These are phyloP conservation scores for Trichoderma sp. DNA, from an alignment of 2,329 filamentous ascomycete genomes.

Conservation along the genomic window DNA sequence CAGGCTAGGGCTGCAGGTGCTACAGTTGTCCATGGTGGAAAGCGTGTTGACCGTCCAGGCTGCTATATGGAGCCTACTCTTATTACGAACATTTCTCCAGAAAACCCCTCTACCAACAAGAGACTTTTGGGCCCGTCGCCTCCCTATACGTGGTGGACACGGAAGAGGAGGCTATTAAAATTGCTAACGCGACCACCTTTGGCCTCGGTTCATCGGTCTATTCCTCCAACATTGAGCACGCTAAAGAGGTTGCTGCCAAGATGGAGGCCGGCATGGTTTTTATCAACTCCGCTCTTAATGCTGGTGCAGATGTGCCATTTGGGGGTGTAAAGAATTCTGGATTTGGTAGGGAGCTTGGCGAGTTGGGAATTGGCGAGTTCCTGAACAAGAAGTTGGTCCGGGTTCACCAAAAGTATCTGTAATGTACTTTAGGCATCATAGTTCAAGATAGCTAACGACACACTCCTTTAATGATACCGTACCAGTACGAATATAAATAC, in stretches of 20 bases:
- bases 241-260: slow-evolving; percentile 45
- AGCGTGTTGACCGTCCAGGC: slow-evolving; percentile 29
- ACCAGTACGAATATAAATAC: no score
- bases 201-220: slow-evolving; percentile 58
- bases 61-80: slow-evolving; percentile 34
- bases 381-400: slow-evolving; percentile 10
- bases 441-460: no score
- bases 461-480: no score
- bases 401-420: neutral
- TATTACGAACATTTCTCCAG: neutral
- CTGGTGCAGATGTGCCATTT: slow-evolving; percentile 32
- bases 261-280: slow-evolving; percentile 55
- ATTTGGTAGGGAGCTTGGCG: neutral
- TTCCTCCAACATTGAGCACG: slow-evolving; percentile 50
- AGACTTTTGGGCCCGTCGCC: slow-evolving; percentile 34
- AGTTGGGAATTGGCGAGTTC: slow-evolving; percentile 4
- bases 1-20: slow-evolving; percentile 63
- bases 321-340: slow-evolving; percentile 28
- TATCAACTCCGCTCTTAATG: slow-evolving; percentile 35
- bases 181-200: slow-evolving; percentile 48
- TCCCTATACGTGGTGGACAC: slow-evolving; percentile 32
- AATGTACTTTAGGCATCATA: neutral
- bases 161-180: slow-evolving; percentile 30
- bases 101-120: slow-evolving; percentile 30
- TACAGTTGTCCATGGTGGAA: slow-evolving; percentile 41